Conservation (phyloP, 345 rosid genomes). For the Syzygium jambos region DNA sequence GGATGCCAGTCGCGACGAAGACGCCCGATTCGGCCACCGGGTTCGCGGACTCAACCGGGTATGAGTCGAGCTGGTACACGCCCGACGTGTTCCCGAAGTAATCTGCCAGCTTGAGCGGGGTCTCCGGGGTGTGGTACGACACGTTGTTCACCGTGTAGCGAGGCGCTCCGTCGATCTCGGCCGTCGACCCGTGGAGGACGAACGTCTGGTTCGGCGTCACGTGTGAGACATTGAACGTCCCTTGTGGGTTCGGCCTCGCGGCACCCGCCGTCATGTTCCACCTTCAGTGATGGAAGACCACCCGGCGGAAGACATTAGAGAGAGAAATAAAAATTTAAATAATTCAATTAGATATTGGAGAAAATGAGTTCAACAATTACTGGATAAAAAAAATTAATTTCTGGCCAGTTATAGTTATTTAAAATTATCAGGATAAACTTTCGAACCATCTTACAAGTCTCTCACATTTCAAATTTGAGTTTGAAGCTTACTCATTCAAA, state of each 20-base stretch:
- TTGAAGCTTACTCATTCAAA: neutral
- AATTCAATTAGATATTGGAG: neutral
- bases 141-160: conserved; percentile 31
- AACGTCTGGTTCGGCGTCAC: conserved; percentile 39
- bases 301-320: neutral
- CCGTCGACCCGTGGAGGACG: conserved; percentile 16
- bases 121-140: conserved; percentile 16
- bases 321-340: neutral
- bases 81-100: conserved; percentile 22
- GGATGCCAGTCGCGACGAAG: conserved; percentile 27
- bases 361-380: neutral
- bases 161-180: conserved; percentile 4
- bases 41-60: conserved; percentile 19
- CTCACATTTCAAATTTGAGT: neutral
- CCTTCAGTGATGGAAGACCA: conserved; percentile 2
- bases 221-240: conserved; percentile 42
- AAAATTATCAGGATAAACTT: neutral
- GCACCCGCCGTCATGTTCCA: conserved; percentile 61
- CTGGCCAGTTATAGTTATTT: neutral
- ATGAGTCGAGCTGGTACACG: conserved; percentile 26
- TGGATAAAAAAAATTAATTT: neutral
- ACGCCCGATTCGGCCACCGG: conserved; percentile 17
- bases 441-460: neutral
- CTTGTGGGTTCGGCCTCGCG: conserved; percentile 60
- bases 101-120: conserved; percentile 54